phyloP scores from a whole-genome alignment of 2,329 filamentous ascomycete genomes.

The Lachnellula occidentalis region DNA sequence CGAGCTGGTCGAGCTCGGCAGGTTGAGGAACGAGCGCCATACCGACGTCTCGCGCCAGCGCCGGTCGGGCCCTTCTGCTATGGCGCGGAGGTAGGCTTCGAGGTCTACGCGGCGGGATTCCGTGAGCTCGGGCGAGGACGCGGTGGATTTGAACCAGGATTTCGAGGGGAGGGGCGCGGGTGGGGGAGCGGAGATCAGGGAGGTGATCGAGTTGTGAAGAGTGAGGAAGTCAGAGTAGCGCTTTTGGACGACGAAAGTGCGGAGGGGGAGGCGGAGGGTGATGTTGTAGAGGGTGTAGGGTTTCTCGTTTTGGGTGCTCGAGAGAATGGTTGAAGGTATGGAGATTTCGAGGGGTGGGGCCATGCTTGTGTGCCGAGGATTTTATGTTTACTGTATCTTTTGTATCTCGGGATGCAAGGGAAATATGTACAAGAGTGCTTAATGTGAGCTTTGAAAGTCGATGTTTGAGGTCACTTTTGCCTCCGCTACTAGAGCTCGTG shows the following conservation, averaged over 20 bases:
- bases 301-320: slow-evolving; percentile 44
- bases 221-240: slow-evolving; percentile 74
- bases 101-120: slow-evolving; percentile 63
- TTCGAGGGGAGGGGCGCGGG: slow-evolving; percentile 66
- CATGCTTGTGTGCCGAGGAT: slow-evolving; percentile 38
- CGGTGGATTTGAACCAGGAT: slow-evolving; percentile 70
- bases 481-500: slow-evolving; percentile 10
- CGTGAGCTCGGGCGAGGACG: slow-evolving; percentile 63
- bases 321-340: slow-evolving; percentile 59
- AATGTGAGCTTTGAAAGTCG: neutral
- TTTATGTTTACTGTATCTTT: neutral
- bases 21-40: slow-evolving; percentile 69
- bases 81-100: slow-evolving; percentile 65
- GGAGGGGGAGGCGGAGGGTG: slow-evolving; percentile 68
- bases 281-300: slow-evolving; percentile 74
- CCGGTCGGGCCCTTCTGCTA: slow-evolving; percentile 67
- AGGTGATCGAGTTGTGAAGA: slow-evolving; percentile 58
- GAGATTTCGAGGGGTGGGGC: slow-evolving; percentile 61
- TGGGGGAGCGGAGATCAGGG: slow-evolving; percentile 56
- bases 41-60: slow-evolving; percentile 68
- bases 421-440: neutral
- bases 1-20: slow-evolving; percentile 46
- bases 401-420: neutral
- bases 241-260: slow-evolving; percentile 70
- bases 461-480: slow-evolving; percentile 6